Conservation (phyloP, 202 grass and related monocot species). For the Thinopyrum obtusiflorum region DNA sequence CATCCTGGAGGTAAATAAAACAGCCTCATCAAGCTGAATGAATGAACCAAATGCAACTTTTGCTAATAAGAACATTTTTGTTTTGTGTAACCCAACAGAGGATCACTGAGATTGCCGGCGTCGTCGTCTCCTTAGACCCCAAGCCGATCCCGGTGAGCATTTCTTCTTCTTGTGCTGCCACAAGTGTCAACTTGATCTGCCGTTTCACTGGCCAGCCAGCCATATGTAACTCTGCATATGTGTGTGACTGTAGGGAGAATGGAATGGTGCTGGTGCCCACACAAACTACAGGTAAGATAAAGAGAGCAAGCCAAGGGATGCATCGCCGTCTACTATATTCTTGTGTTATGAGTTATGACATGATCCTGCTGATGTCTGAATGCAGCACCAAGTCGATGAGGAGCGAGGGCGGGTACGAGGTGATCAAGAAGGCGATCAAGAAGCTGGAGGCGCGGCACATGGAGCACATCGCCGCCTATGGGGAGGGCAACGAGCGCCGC, state of each 20-base stretch:
- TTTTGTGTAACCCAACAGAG: conserved; percentile 40
- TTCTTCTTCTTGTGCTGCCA: background rate
- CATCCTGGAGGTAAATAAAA: conserved; percentile 68
- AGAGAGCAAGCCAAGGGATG: too few species aligned
- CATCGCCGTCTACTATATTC: background rate
- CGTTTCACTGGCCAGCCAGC: background rate
- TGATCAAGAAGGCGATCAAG: conserved; percentile 77
- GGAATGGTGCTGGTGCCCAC: conserved; percentile 94
- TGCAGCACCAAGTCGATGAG: conserved; percentile 83
- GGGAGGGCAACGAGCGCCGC: conserved; percentile 84
- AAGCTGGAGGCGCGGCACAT: conserved; percentile 65
- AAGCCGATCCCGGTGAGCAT: conserved; percentile 70
- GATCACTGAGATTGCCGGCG: conserved; percentile 75
- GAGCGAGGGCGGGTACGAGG: conserved; percentile 66
- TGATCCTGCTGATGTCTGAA: background rate
- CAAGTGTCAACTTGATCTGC: background rate
- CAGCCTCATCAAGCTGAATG: background rate
- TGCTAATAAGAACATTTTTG: background rate
- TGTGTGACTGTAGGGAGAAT: conserved; percentile 58
- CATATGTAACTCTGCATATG: background rate
- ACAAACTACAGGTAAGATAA: conserved; percentile 68
- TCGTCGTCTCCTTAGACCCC: conserved; percentile 76
- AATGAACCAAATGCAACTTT: background rate
- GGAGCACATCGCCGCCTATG: conserved; percentile 90
- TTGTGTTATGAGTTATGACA: background rate